Base-by-base conservation (phyloP, 108 stramenopile species). In the Cyclotella atomus region DNA sequence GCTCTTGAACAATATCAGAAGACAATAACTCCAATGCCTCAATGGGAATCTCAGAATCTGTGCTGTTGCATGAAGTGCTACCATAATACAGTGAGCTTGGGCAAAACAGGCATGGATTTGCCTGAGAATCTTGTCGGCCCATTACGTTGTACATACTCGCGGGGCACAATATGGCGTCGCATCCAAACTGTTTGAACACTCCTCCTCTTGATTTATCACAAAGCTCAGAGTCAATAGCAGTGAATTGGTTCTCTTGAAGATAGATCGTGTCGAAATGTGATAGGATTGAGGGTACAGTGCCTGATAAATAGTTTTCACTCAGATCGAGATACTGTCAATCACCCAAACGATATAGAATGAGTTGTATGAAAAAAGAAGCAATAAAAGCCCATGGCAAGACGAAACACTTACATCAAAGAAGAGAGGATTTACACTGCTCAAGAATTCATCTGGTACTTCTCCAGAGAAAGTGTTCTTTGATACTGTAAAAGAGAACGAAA, bases 211-310 rank as follows among this genome's bases (percentile, higher is more conserved):
- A 34, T 36, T 76, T 50, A 35, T 76, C 69, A 49, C 92, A 93
- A 36, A 93, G 75, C 23, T 74, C 74, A 4, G 59, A 46, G 36
- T 80, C 65, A 16, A 93, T 76, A 8, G 77, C 84, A 32, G 63
- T 54, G 21, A 93, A 81, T 2, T 71, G 54, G 62, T 93, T 93
- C 44, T 86, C 86, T 27, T 81, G 75, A 24, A 90, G 81, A 28
- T 79, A 85, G 1, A 92, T 74, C 50, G 78, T 77, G 17, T 68
- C 65, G 43, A 89, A 79, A 20, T 86, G 81, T 32, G 80, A 43
- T 6, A 92, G 79, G 14, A 79, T 75, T 35, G 44, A 27, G 6
- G 77, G 77, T 4, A 72, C 77, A 14, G 14, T 34, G 0, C 77
- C 77, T 17, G 29, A 28, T n/a, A 78, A 30, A 27, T 38, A 35